Evolutionary conservation across 139 green algal species (phyloP).

Genomic region (Tetratostichococcus sp.): DNA sequence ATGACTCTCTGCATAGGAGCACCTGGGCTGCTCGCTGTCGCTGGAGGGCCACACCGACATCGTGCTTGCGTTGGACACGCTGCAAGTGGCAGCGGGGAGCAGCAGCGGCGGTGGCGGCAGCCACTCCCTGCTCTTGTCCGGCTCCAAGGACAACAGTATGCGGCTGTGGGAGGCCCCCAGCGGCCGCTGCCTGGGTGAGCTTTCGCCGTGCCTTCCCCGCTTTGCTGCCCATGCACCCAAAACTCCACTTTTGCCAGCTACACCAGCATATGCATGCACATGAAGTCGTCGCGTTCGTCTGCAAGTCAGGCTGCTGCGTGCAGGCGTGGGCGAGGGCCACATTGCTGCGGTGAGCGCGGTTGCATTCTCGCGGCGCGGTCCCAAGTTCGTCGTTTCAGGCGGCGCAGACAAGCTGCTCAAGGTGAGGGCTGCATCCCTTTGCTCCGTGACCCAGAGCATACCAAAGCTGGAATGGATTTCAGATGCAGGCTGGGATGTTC

Average conservation of each 20-base stretch:
- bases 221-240: too few species aligned
- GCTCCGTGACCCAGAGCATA: too few species aligned
- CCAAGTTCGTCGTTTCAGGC: constrained; percentile 61
- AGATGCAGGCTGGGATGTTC: too few species aligned
- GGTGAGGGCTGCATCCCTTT: constrained; percentile 1
- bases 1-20: constrained; percentile 28
- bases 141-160: constrained; percentile 83
- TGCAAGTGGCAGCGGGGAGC: constrained; percentile 3
- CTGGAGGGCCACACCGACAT: constrained; percentile 54
- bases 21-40: constrained; percentile 13
- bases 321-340: constrained; percentile 68
- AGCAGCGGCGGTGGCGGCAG: not conserved
- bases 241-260: too few species aligned
- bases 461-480: too few species aligned
- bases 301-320: not conserved
- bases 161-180: constrained; percentile 71
- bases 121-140: constrained; percentile 52
- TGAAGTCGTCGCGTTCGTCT: not conserved
- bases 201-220: too few species aligned
- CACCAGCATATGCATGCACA: too few species aligned
- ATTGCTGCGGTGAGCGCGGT: constrained; percentile 77
- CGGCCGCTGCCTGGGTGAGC: constrained; percentile 48
- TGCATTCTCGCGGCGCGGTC: constrained; percentile 51
- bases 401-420: constrained; percentile 87
- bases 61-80: constrained; percentile 57